A percentile compares a stretch with the other conserved stretches of the same genome.
These are phyloP conservation scores for Euphorbia peplus DNA, from an alignment of 345 rosid species.

Conservation along the genomic window DNA sequence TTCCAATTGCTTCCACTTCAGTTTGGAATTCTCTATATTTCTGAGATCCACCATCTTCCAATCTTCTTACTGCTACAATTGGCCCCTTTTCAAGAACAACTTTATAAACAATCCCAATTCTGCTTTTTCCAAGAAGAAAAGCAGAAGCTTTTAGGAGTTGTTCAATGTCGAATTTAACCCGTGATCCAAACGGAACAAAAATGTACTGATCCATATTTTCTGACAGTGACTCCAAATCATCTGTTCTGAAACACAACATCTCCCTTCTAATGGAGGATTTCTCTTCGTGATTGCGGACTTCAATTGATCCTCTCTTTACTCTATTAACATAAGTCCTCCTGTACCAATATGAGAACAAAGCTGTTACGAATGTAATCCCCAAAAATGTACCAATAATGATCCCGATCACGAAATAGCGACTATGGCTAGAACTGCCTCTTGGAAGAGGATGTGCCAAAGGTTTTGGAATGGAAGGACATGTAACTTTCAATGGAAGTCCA, in stretches of 20 bases:
- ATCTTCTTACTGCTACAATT: slow-evolving; percentile 27
- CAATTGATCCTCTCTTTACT: not conserved
- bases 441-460: not conserved
- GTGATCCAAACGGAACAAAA: slow-evolving; percentile 16
- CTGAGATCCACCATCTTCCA: slow-evolving; percentile 24
- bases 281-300: slow-evolving; percentile 8
- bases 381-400: slow-evolving; percentile 2
- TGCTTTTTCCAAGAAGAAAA: slow-evolving; percentile 26
- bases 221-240: slow-evolving; percentile 27
- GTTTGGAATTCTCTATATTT: slow-evolving; percentile 27
- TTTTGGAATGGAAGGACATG: slow-evolving; percentile 3
- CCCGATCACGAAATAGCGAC: not conserved
- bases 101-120: slow-evolving; percentile 26
- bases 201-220: slow-evolving; percentile 30
- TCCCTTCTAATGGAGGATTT: slow-evolving; percentile 21
- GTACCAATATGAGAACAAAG: slow-evolving; percentile 20
- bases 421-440: not conserved
- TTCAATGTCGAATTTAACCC: slow-evolving; percentile 19
- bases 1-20: slow-evolving; percentile 29
- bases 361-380: slow-evolving; percentile 7
- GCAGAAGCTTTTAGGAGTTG: slow-evolving; percentile 34
- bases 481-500: slow-evolving; percentile 26
- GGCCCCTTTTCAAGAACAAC: slow-evolving; percentile 31
- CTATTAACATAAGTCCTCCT: slow-evolving; percentile 5
- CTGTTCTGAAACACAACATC: slow-evolving; percentile 34